These are phyloP conservation scores for Meripilus lineatus DNA, from an alignment of 1,284 basidiomycete species.

Conservation along the genomic window DNA sequence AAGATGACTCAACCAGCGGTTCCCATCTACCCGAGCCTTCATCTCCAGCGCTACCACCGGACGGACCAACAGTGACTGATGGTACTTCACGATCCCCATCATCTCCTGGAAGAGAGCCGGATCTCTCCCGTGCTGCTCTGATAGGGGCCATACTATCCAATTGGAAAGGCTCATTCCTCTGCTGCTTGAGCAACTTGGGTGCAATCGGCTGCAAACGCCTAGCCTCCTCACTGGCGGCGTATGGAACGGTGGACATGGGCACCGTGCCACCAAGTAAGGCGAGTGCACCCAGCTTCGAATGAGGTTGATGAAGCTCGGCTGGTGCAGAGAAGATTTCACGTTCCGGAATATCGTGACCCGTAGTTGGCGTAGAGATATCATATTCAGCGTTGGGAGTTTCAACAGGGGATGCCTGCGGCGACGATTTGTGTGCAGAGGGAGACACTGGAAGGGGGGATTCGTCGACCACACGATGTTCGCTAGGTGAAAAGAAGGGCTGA, in stretches of 20 bases:
- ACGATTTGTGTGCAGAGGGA: too few species aligned
- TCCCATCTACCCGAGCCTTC: constrained; percentile 15
- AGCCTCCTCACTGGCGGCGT: constrained; percentile 30
- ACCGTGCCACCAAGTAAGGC: too few species aligned
- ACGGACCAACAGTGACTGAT: not conserved
- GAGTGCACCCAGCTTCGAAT: constrained; percentile 28
- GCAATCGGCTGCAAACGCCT: constrained; percentile 13
- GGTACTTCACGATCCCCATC: constrained; percentile 6
- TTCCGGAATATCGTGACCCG: not conserved
- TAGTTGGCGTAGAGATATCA: not conserved
- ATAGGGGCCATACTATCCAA: constrained; percentile 40
- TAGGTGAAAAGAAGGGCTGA: constrained; percentile 34
- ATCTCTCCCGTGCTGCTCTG: constrained; percentile 29
- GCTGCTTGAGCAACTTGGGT: constrained; percentile 6
- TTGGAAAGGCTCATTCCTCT: constrained; percentile 27
- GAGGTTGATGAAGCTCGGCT: constrained; percentile 39
- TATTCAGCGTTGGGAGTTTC: too few species aligned
- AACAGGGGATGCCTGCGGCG: too few species aligned
- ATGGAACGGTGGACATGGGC: constrained; percentile 17
- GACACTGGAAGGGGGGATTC: constrained; percentile 37
- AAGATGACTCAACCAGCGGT: constrained; percentile 8
- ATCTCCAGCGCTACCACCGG: constrained; percentile 6
- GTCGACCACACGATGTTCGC: constrained; percentile 35
- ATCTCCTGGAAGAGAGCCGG: too few species aligned
- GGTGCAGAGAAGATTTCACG: constrained; percentile 42